Evolutionary conservation across 176 grass and related monocot genomes (phyloP).

Genomic region (Luzula sylvatica): DNA sequence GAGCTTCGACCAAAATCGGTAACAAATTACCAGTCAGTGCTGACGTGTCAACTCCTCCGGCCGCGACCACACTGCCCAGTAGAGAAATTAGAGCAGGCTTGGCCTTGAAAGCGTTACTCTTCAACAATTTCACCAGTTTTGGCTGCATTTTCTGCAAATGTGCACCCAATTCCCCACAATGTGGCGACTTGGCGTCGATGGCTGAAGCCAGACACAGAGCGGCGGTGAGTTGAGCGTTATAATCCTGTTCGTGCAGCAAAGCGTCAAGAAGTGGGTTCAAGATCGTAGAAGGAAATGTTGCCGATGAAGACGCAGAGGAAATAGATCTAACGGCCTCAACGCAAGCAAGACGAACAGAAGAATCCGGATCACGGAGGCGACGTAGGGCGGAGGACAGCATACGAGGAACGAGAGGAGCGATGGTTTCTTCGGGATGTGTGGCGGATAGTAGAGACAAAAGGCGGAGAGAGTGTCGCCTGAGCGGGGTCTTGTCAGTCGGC

Average conservation of each 20-base stretch:
- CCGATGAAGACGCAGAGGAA: constrained; percentile 8
- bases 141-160: constrained; percentile 66
- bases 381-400: constrained; percentile 62
- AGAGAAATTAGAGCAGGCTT: constrained; percentile 80
- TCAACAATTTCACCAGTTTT: constrained; percentile 74
- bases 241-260: constrained; percentile 90
- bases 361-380: constrained; percentile 79
- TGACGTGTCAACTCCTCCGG: constrained; percentile 39
- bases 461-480: constrained; percentile 81
- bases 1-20: constrained; percentile 61
- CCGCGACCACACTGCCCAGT: constrained; percentile 43
- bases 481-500: constrained; percentile 58
- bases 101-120: constrained; percentile 85
- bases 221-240: constrained; percentile 59
- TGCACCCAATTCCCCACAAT: constrained; percentile 43
- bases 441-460: constrained; percentile 53
- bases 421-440: constrained; percentile 33
- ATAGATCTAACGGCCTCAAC: constrained; percentile 72
- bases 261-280: constrained; percentile 46
- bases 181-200: constrained; percentile 32
- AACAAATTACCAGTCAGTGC: constrained; percentile 41
- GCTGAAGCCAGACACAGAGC: constrained; percentile 58
- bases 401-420: constrained; percentile 60
- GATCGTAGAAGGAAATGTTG: constrained; percentile 7
- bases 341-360: constrained; percentile 79